Conservation (phyloP, 1,284 basidiomycete species). For the Puccinia triticina region DNA sequence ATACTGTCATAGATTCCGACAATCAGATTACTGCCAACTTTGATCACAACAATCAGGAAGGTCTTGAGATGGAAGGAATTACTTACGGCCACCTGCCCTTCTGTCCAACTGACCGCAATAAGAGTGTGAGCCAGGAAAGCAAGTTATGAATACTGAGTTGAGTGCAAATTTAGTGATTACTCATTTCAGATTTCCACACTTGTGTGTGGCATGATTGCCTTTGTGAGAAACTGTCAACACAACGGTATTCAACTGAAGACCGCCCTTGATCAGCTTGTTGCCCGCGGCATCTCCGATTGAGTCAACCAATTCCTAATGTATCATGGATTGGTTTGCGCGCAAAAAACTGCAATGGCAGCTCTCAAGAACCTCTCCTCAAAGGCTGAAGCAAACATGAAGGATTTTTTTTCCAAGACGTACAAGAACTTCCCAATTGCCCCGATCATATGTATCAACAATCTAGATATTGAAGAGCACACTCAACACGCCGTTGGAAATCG, state of each 20-base stretch:
- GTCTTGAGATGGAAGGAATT: neutral
- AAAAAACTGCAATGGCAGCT: neutral
- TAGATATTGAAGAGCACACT: constrained; percentile 5
- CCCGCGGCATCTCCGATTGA: neutral
- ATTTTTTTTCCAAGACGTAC: neutral
- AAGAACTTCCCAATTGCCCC: neutral
- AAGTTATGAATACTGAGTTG: neutral
- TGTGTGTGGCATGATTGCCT: constrained; percentile 10
- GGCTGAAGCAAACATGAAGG: neutral
- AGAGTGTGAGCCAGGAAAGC: neutral
- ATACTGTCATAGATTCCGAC: neutral
- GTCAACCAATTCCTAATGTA: constrained; percentile 18
- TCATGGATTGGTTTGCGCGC: neutral
- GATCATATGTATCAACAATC: constrained; percentile 13
- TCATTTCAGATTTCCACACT: neutral
- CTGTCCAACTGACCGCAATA: too few species aligned
- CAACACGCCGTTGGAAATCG: neutral
- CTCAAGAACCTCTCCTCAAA: neutral
- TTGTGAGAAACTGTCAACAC: neutral
- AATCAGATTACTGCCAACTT: neutral
- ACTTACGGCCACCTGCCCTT: neutral
- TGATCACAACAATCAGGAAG: neutral
- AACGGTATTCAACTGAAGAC: neutral
- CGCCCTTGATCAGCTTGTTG: neutral
- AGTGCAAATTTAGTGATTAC: neutral